phyloP scores from a whole-genome alignment of 345 rosid genomes.

The Syzygium jambos region DNA sequence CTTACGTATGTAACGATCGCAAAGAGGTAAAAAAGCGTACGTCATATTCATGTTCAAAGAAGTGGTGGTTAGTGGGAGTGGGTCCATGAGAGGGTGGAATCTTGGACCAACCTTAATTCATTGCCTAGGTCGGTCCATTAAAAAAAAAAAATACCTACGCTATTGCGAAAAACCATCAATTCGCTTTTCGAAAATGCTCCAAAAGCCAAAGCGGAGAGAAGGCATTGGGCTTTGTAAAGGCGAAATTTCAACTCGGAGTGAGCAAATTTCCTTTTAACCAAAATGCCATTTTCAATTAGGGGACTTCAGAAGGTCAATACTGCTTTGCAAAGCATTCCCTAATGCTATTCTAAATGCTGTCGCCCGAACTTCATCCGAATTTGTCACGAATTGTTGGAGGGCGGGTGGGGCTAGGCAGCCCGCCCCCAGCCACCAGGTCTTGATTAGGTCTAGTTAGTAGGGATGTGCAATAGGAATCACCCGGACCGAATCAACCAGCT shows the following conservation, averaged over 20 bases:
- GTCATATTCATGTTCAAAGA: fast-evolving
- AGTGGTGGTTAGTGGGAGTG: background rate
- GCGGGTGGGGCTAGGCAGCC: too few relatives aligned
- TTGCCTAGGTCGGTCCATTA: background rate
- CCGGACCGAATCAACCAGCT: too few relatives aligned
- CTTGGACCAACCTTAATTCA: background rate
- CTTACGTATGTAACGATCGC: too few relatives aligned
- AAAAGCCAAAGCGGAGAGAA: background rate
- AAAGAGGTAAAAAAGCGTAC: background rate
- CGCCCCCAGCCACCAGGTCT: too few relatives aligned
- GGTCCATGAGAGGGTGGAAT: background rate
- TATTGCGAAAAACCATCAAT: background rate
- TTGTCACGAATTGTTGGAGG: too few relatives aligned
- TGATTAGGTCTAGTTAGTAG: too few relatives aligned
- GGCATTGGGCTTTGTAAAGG: background rate
- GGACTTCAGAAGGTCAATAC: background rate
- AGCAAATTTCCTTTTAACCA: background rate
- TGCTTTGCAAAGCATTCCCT: background rate
- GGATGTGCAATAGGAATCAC: too few relatives aligned
- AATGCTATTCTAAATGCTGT: background rate
- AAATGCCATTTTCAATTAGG: background rate
- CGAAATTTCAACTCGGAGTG: background rate
- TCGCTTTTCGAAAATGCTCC: background rate
- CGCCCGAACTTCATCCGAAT: too few relatives aligned
- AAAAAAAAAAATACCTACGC: background rate